A percentile compares a stretch with the other conserved stretches of the same genome.
Conservation (phyloP, 768 basidiomycete genomes). For the Mrakia blollopis region DNA sequence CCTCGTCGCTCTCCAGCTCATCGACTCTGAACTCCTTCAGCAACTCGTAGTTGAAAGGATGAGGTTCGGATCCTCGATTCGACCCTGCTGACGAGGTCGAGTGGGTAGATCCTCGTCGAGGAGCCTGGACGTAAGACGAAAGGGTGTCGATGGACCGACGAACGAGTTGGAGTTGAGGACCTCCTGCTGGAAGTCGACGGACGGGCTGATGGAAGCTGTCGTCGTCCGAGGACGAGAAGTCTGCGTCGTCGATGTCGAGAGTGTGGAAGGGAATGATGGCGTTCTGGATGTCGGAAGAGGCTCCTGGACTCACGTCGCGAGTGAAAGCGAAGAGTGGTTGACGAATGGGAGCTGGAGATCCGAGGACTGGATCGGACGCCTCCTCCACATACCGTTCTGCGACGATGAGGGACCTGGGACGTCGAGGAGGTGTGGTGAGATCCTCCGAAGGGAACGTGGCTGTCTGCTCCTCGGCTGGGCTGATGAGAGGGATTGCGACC, state of each 20-base stretch:
- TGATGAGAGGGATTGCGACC: neutral
- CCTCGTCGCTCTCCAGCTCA: conserved; percentile 56
- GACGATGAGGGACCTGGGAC: neutral
- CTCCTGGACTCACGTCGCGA: neutral
- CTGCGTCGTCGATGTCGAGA: conserved; percentile 24
- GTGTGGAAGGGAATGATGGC: conserved; percentile 29
- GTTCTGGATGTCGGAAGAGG: neutral
- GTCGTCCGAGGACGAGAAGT: conserved; percentile 23
- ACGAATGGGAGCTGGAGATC: neutral
- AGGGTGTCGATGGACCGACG: conserved; percentile 24
- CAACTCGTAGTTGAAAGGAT: conserved; percentile 12
- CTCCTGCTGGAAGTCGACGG: neutral
- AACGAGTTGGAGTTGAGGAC: conserved; percentile 15
- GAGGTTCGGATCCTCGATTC: neutral
- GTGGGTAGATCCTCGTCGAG: conserved; percentile 21
- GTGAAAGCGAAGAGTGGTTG: conserved; percentile 13
- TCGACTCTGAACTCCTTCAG: conserved; percentile 53
- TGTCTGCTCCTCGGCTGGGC: neutral
- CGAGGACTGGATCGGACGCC: neutral
- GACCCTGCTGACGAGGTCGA: neutral
- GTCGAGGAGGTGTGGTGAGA: neutral
- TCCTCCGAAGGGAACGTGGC: neutral
- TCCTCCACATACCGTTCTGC: neutral
- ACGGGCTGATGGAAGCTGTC: neutral
- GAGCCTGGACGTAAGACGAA: neutral